These are phyloP conservation scores for Bimuria novae-zelandiae DNA, from an alignment of 2,329 filamentous ascomycete species.

Conservation along the genomic window DNA sequence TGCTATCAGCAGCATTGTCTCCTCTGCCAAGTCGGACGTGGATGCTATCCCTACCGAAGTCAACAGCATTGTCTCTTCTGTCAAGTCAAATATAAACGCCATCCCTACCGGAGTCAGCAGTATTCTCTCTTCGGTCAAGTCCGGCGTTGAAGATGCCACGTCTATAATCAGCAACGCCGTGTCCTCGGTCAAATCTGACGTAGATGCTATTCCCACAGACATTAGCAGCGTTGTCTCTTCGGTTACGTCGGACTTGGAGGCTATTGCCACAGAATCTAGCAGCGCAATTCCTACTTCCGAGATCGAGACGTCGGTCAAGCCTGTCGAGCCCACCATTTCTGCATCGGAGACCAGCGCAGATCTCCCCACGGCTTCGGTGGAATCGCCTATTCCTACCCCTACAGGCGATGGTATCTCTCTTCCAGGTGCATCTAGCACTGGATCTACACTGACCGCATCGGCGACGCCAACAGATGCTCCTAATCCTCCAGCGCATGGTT, in stretches of 20 bases:
- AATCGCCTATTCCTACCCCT: neutral
- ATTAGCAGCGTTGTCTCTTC: constrained; percentile 11
- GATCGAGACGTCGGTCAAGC: neutral
- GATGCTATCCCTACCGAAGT: constrained; percentile 4
- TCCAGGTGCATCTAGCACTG: constrained; percentile 14
- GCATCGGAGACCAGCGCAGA: constrained; percentile 8
- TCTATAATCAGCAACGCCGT: neutral
- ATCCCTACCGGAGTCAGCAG: constrained; percentile 9
- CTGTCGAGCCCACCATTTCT: constrained; percentile 1
- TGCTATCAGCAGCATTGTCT: neutral
- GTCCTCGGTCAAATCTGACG: constrained; percentile 1
- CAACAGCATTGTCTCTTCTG: constrained; percentile 6
- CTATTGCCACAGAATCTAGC: constrained; percentile 5
- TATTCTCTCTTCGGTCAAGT: neutral
- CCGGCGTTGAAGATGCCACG: neutral
- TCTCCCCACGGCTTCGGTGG: neutral
- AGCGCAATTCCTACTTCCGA: neutral
- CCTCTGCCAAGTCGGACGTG: constrained; percentile 4
- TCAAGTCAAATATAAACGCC: neutral
- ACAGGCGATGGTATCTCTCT: constrained; percentile 9
- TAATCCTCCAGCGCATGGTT: neutral
- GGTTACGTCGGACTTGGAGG: constrained; percentile 2
- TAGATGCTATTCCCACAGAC: constrained; percentile 2
- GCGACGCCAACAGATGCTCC: neutral
- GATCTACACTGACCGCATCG: neutral